A percentile compares a stretch with the other conserved stretches of the same genome.
Conservation (phyloP, 2,329 filamentous ascomycete genomes). For the Verruconis gallopava region DNA sequence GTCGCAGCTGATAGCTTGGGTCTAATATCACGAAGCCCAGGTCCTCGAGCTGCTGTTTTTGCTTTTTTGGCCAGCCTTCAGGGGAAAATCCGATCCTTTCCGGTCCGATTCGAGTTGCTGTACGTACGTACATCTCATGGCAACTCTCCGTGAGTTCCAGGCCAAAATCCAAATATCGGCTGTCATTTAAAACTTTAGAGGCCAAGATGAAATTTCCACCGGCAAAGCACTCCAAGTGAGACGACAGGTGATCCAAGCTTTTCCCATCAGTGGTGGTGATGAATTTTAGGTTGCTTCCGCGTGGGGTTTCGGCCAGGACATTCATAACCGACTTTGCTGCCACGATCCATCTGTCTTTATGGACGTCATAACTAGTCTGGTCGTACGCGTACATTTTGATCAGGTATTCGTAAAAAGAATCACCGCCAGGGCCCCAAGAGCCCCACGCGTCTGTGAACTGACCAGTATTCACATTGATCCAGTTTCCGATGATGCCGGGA, state of each 20-base stretch:
- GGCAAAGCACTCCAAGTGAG: slow-evolving; percentile 61
- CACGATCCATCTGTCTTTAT: slow-evolving; percentile 61
- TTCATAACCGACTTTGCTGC: slow-evolving; percentile 65
- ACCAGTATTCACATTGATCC: slow-evolving; percentile 52
- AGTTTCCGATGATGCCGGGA: slow-evolving; percentile 60
- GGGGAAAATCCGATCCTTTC: slow-evolving; percentile 39
- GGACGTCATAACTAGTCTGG: slow-evolving; percentile 44
- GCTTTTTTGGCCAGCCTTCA: slow-evolving; percentile 2
- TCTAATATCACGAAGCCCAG: slow-evolving; percentile 46
- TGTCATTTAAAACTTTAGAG: slow-evolving; percentile 52
- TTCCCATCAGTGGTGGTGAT: no score
- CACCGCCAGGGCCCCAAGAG: slow-evolving; percentile 64
- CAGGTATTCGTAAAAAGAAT: slow-evolving; percentile 81
- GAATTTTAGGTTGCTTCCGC: slow-evolving; percentile 58
- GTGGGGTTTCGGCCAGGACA: slow-evolving; percentile 57
- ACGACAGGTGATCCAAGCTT: slow-evolving; percentile 31
- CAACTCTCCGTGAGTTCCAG: slow-evolving; percentile 61
- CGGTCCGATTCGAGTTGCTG: slow-evolving; percentile 62
- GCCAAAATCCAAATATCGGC: slow-evolving; percentile 61
- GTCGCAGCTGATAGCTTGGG: slow-evolving; percentile 53
- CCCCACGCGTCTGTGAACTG: slow-evolving; percentile 53
- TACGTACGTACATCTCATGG: slow-evolving; percentile 57
- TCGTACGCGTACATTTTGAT: slow-evolving; percentile 88
- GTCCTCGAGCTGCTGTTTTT: slow-evolving; percentile 29
- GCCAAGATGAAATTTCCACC: slow-evolving; percentile 78